Evolutionary conservation across 108 stramenopile genomes (phyloP).

Genomic region (Cyclotella distinguenda): DNA sequence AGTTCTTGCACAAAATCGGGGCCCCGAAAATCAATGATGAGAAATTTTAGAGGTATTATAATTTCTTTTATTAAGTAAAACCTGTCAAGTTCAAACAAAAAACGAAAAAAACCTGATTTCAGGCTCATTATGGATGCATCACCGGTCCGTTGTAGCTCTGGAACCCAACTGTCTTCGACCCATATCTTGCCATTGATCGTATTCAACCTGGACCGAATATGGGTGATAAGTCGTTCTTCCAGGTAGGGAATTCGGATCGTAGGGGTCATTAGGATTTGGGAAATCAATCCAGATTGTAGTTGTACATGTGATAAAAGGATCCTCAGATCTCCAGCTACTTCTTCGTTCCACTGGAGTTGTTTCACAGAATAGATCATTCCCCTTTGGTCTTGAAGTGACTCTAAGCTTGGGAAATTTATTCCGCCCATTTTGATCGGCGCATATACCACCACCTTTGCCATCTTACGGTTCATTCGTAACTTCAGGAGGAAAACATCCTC

Average conservation of each 20-base stretch:
- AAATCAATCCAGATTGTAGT: conserved; percentile 4
- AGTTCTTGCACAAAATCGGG: too few relatives aligned
- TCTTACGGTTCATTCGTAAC: background rate
- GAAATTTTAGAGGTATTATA: too few relatives aligned
- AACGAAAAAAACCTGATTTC: too few relatives aligned
- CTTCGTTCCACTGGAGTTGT: background rate
- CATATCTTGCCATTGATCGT: conserved; percentile 3
- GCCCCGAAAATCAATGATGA: too few relatives aligned
- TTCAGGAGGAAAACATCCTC: background rate
- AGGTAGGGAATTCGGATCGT: background rate
- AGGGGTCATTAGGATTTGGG: conserved; percentile 1
- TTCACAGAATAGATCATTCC: background rate
- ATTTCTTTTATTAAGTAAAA: too few relatives aligned
- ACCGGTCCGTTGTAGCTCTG: conserved; percentile 5
- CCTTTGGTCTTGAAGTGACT: background rate
- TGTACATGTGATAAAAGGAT: background rate
- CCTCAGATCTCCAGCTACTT: background rate
- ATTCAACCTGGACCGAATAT: background rate
- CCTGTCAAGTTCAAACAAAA: too few relatives aligned
- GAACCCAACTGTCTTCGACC: conserved; percentile 10
- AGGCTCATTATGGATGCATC: too few relatives aligned
- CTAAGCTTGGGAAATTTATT: background rate
- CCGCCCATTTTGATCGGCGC: conserved; percentile 6
- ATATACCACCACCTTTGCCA: background rate
- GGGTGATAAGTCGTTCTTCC: background rate